Conservation (phyloP, 2,329 filamentous ascomycete genomes). For the Calonectria honghensis region DNA sequence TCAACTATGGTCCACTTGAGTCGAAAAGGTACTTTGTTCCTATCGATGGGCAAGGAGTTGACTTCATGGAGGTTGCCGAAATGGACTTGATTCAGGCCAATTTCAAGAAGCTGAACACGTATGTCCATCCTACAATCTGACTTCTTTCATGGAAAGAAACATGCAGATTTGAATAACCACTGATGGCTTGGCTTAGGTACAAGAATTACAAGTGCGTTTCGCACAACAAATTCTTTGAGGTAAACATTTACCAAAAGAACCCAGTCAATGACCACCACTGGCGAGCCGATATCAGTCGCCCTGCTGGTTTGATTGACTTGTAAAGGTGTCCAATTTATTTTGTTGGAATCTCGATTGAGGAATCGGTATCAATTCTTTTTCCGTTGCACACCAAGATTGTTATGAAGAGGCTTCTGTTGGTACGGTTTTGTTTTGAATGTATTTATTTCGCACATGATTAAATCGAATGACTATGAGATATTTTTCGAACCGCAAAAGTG, state of each 20-base stretch:
- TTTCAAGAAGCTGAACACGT: constrained; percentile 41
- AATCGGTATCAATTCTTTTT: neutral
- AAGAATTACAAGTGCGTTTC: constrained; percentile 40
- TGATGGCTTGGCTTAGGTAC: constrained; percentile 18
- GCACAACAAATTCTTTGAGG: constrained; percentile 43
- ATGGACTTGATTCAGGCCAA: constrained; percentile 34
- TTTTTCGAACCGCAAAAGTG: too few species aligned
- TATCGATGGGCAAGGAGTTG: neutral
- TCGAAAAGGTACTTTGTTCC: constrained; percentile 39
- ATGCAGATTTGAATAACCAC: too few species aligned
- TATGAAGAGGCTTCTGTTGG: neutral
- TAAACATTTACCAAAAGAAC: constrained; percentile 42
- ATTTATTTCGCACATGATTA: neutral
- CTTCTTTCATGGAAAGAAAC: neutral
- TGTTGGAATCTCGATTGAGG: neutral
- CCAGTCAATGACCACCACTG: constrained; percentile 43
- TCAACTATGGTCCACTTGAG: constrained; percentile 41
- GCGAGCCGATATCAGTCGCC: constrained; percentile 37
- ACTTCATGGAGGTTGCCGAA: constrained; percentile 31
- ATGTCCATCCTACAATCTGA: neutral
- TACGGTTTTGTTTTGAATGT: neutral
- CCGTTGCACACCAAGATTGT: neutral
- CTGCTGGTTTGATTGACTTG: constrained; percentile 34
- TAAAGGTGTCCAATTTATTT: neutral
- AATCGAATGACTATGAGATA: neutral